These are phyloP conservation scores for Rhododendron ovatum DNA, from an alignment of 148 eudicot species.

Conservation along the genomic window DNA sequence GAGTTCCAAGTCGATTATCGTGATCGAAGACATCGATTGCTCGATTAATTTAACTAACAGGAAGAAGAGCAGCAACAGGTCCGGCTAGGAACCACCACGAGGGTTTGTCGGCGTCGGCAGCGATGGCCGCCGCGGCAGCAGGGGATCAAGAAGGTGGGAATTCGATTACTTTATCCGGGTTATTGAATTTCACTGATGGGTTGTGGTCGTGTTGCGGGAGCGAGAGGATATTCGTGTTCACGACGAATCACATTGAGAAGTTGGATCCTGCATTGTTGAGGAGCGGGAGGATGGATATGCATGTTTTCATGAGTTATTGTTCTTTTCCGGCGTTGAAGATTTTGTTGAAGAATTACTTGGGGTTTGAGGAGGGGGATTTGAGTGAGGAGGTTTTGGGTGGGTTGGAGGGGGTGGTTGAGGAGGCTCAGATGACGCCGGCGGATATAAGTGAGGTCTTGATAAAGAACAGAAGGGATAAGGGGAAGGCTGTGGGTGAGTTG, in stretches of 20 bases:
- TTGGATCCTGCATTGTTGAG: slow-evolving; percentile 87
- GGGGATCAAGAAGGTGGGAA: slow-evolving; percentile 25
- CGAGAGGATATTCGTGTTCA: slow-evolving; percentile 88
- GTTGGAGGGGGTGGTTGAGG: slow-evolving; percentile 35
- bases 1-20: slow-evolving; percentile 81
- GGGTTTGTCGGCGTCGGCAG: not conserved
- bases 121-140: not conserved
- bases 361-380: slow-evolving; percentile 35
- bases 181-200: slow-evolving; percentile 88
- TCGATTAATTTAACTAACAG: slow-evolving; percentile 57
- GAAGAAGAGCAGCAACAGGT: slow-evolving; percentile 10
- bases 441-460: slow-evolving; percentile 85
- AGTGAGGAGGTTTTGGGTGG: slow-evolving; percentile 17
- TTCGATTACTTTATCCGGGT: slow-evolving; percentile 72
- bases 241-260: slow-evolving; percentile 84
- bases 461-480: slow-evolving; percentile 53
- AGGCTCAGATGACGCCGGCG: slow-evolving; percentile 83
- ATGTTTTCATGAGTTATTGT: slow-evolving; percentile 72
- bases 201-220: slow-evolving; percentile 97
- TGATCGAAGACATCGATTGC: slow-evolving; percentile 92
- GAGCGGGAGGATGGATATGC: slow-evolving; percentile 97
- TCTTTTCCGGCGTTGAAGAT: slow-evolving; percentile 51
- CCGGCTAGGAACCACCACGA: not conserved
- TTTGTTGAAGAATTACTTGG: slow-evolving; percentile 63
- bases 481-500: slow-evolving; percentile 49